phyloP scores from a whole-genome alignment of 2,329 filamentous ascomycete species.

The Alternaria infectoria region DNA sequence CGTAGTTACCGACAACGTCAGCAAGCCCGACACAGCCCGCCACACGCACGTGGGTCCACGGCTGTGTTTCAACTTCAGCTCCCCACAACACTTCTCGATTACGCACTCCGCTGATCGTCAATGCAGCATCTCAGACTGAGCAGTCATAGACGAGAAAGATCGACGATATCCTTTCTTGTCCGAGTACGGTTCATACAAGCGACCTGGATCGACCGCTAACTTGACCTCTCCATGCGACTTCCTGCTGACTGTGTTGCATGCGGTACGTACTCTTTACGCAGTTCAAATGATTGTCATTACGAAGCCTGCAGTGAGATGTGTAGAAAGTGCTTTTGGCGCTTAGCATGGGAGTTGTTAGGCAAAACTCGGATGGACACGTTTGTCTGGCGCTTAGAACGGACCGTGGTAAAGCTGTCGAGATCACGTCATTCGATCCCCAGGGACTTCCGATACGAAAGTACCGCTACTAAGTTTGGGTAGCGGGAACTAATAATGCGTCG shows the following conservation, averaged over 20 bases:
- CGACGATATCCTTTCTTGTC: background rate
- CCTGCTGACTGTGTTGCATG: background rate
- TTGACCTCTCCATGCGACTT: background rate
- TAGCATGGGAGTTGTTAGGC: background rate
- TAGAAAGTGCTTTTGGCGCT: background rate
- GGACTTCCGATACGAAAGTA: background rate
- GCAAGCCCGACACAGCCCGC: conserved; percentile 1
- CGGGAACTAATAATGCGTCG: background rate
- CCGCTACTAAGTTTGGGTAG: background rate
- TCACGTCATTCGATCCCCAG: background rate
- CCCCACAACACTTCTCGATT: background rate
- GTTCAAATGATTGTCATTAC: background rate
- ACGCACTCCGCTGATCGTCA: background rate
- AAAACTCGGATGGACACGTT: background rate
- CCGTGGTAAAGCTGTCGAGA: background rate
- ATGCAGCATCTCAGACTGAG: background rate
- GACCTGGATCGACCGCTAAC: background rate
- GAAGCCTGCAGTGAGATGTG: background rate
- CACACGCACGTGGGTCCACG: background rate
- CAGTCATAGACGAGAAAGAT: background rate
- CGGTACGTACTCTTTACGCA: background rate
- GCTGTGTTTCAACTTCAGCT: background rate
- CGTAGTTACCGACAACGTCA: background rate
- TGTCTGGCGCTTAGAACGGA: background rate
- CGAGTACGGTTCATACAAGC: background rate